A percentile compares a stretch with the other conserved stretches of the same genome.
phyloP scores from a whole-genome alignment of 495 filamentous ascomycete species.

The Halenospora varia region DNA sequence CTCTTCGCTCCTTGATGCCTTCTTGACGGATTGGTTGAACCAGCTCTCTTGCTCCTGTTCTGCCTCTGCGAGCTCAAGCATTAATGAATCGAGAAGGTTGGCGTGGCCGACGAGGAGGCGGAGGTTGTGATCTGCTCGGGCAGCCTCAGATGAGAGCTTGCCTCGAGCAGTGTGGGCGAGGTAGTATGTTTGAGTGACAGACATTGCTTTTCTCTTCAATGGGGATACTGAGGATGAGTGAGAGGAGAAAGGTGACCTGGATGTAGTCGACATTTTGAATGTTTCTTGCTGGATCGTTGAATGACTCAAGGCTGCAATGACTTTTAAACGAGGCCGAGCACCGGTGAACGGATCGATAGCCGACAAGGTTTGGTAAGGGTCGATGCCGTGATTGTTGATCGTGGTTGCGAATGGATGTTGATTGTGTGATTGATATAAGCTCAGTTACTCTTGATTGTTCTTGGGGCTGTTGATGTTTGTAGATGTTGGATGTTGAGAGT shows the following conservation, averaged over 20 bases:
- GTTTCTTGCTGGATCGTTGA: neutral
- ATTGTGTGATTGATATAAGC: neutral
- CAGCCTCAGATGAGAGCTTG: constrained; percentile 92
- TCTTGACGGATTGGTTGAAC: constrained; percentile 93
- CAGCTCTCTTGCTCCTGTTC: constrained; percentile 94
- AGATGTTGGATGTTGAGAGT: neutral
- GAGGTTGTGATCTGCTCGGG: constrained; percentile 87
- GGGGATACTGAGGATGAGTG: constrained; percentile 20
- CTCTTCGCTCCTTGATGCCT: constrained; percentile 54
- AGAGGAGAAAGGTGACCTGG: constrained; percentile 24
- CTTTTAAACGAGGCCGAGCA: neutral
- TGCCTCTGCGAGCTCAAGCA: constrained; percentile 91
- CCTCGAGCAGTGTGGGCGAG: constrained; percentile 91
- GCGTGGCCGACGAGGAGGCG: constrained; percentile 92
- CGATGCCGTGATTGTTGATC: neutral
- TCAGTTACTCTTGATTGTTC: neutral
- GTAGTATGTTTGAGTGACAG: constrained; percentile 95
- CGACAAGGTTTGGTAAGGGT: neutral
- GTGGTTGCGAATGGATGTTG: neutral
- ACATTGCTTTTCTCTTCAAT: constrained; percentile 69
- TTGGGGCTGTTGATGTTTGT: neutral
- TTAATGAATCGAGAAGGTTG: constrained; percentile 94
- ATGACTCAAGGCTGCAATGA: neutral
- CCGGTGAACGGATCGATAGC: neutral
- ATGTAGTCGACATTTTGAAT: constrained; percentile 28